Evolutionary conservation across 257 asterid genomes (phyloP), one percentile per base, ranked within the genome.

Genomic region (Solanum stenotomum): DNA sequence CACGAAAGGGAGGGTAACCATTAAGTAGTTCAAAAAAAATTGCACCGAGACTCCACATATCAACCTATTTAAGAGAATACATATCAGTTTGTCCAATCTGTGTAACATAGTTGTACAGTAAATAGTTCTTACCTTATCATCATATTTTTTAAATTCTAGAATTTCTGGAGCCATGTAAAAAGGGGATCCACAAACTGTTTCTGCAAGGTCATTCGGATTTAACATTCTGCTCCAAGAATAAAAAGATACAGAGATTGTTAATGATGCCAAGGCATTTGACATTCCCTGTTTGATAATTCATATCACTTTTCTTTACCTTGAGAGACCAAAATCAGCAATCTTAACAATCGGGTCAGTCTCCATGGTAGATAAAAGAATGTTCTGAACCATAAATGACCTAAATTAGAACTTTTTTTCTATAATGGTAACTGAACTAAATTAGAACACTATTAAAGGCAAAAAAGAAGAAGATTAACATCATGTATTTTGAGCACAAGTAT

Each of bases 81-180:
- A n/a, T n/a, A n/a, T n/a, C n/a, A n/a, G n/a, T n/a, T n/a, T n/a
- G n/a, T n/a, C n/a, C n/a, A n/a, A n/a, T n/a, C n/a, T n/a, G n/a
- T n/a, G n/a, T n/a, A n/a, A n/a, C n/a, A n/a, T n/a, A n/a, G n/a
- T n/a, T n/a, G n/a, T n/a, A n/a, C n/a, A n/a, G 67, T 81, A 18
- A 27, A 5, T 46, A 81, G 23, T 77, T 65, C 76, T 79, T 33
- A 93, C 94, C 95, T 92, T 93, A 23, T 85, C 89, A 85, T 92
- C 89, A 76, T 92, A 92, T 85, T 85, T 92, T 89, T 90, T 93
- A 77, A 93, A 93, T 87, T 91, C 92, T 46, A 93, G 90, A 87
- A 93, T 87, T 90, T 93, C 94, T 38, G 95, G 95, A 90, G 95
- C 94, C 94, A 93, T 93, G 92, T 92, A 92, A 61, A 91, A 88